Base-by-base conservation (phyloP, 2,329 filamentous ascomycete species). In the Myrmaecium sp. region DNA sequence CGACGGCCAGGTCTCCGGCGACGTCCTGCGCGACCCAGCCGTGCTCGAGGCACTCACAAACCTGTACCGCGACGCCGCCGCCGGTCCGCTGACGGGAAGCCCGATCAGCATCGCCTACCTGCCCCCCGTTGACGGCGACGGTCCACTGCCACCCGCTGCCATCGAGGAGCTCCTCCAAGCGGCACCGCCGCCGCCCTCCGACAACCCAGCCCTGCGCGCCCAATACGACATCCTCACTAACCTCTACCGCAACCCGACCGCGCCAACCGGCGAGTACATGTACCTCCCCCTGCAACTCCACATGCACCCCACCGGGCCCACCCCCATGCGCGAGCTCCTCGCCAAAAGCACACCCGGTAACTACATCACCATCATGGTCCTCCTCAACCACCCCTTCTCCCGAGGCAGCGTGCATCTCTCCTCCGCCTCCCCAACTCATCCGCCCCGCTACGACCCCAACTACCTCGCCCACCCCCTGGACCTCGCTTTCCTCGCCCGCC, bases 401-500 rank as follows among this genome's bases (percentile, higher is more conserved):
- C 41, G 43, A 2, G 47, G 46, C 3, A 37, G 18, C 1, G 39
- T 50, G 11, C 46, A 51, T 36, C 47, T 44, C 6, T 37, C 18
- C 1, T 57, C 52, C 4, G 14, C 47, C 1, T 39, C 54, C 24
- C 37, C 46, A 0, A 30, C 34, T 1, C 42, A 31, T 3, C 33
- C 42, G 8, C 55, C 57, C 0, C 21, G 32, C 2, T 53, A 60
- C 23, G 51, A 62, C 33, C 47, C 51, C 0, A 41, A 42, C 5
- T 59, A 57, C 19, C 42, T 62, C 11, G 45, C 50, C 5, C 52
- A 62, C 29, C 54, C 58, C 0, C 37, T 57, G 3, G 58, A 62
- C 29, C 29, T 52, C 4, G 48, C 58, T 21, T 33, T 60, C 6
- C 36, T 55, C 0, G 49, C 53, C 0, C 42, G 48, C 4, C 46